Evolutionary conservation across 768 basidiomycete species (phyloP).

Genomic region (Cubamyces sp.): DNA sequence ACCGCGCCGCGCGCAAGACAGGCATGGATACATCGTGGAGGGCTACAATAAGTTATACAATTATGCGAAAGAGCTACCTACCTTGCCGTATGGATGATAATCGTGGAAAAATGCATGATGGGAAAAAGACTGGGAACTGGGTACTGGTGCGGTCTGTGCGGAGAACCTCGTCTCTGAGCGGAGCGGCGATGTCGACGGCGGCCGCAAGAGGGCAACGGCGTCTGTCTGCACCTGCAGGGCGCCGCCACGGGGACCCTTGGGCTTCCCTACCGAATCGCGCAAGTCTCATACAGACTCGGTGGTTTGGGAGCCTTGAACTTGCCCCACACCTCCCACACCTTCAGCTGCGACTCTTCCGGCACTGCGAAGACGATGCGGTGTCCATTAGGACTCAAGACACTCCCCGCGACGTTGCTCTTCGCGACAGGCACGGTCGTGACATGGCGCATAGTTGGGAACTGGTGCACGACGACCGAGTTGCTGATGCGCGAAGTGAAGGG

Average conservation of each 20-base stretch:
- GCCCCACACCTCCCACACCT: constrained; percentile 63
- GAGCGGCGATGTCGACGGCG: neutral
- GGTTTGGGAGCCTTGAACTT: constrained; percentile 39
- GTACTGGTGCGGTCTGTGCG: neutral
- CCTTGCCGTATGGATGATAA: constrained; percentile 4
- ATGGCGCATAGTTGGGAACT: constrained; percentile 63
- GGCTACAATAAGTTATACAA: constrained; percentile 17
- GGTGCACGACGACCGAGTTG: constrained; percentile 51
- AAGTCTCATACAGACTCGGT: constrained; percentile 13
- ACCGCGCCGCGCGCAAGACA: constrained; percentile 3
- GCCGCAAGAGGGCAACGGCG: neutral
- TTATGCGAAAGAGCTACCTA: constrained; percentile 15
- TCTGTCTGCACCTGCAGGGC: neutral
- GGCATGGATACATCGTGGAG: constrained; percentile 17
- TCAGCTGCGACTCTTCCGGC: constrained; percentile 66
- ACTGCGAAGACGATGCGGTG: constrained; percentile 59
- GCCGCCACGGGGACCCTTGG: neutral
- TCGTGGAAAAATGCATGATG: no score
- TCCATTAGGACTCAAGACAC: constrained; percentile 57
- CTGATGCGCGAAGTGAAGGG: constrained; percentile 23
- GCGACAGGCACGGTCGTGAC: constrained; percentile 53
- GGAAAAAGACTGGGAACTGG: neutral
- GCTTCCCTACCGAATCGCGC: constrained; percentile 19
- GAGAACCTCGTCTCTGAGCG: neutral
- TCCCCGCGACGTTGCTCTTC: constrained; percentile 56